Base-by-base conservation (phyloP, 495 filamentous ascomycete genomes). In the Trichoderma reesei region DNA sequence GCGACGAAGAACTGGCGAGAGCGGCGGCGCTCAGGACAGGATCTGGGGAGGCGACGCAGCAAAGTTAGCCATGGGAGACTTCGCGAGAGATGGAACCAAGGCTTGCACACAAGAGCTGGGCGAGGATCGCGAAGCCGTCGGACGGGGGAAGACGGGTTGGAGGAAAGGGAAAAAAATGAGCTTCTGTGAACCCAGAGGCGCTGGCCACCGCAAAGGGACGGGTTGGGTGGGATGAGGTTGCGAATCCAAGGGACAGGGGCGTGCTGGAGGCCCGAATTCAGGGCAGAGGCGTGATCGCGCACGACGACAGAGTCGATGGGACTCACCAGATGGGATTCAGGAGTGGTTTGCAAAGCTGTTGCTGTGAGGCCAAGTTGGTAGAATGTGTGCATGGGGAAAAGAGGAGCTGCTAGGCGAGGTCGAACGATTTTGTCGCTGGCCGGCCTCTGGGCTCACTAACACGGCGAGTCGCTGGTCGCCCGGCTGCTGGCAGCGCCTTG, bases 241-340 rank as follows among this genome's bases (percentile, higher is more conserved):
- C 34, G 59, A 39, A 4, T 38, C 34, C 59, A 38, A 61, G 59
- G 36, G 59, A 39, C 9, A n/a, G 39, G 59, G 59, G 59, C 34
- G 39, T 10, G 20, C 3, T 18, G 59, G 39, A 16, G n/a, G 59
- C 34, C 39, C 59, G 20, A 31, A 41, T 39, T 16, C 36, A 61
- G 36, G 59, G 33, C 59, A 39, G 31, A 41, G 10, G 36, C 36
- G 11, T 70, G 71, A 75, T 75, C 73, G 73, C 73, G 63, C 68
- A 65, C 63, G 70, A 65, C 67, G 61, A 41, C 56, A 67, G 69
- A 68, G 64, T 67, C 65, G 66, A 66, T 69, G 69, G 65, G 69
- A 69, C 73, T 70, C 67, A 75, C 73, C 66, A 67, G 54, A 56
- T 63, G 61, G 60, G 63, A n/a, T n/a, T 67, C 66, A 67, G 20